Conservation (phyloP, 306 rosid genomes). For the Prunus armeniaca region DNA sequence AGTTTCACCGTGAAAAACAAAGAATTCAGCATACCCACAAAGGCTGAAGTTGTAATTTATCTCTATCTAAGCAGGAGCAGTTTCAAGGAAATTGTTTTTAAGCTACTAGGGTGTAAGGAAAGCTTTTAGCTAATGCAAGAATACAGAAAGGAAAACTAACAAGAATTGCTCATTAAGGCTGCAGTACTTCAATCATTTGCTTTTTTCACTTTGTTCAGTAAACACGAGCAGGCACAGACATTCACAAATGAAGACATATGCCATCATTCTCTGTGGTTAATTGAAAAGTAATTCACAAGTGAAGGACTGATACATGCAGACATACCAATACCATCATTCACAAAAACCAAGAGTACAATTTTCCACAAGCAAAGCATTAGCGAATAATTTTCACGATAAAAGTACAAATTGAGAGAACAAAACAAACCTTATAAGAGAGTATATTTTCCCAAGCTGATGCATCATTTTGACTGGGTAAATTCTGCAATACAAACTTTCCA, state of each 20-base stretch:
- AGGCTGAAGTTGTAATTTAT: too few species aligned
- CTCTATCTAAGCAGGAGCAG: too few species aligned
- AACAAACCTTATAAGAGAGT: conserved; percentile 53
- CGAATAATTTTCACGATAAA: not conserved
- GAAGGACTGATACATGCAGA: not conserved
- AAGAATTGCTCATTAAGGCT: not conserved
- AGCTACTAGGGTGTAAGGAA: not conserved
- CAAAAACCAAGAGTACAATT: not conserved
- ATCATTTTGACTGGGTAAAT: conserved; percentile 66
- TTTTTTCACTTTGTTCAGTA: not conserved
- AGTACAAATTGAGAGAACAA: not conserved
- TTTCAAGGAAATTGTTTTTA: not conserved
- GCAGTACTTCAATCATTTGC: not conserved
- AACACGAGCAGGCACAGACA: not conserved
- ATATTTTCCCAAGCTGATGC: conserved; percentile 58
- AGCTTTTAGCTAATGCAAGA: not conserved
- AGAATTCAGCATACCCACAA: too few species aligned
- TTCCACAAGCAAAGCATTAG: not conserved
- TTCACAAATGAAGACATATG: not conserved
- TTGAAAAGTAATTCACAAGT: too few species aligned
- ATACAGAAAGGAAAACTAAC: not conserved
- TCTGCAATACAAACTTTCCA: conserved; percentile 85
- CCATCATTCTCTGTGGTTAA: too few species aligned
- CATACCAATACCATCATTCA: not conserved
- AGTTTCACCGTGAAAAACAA: too few species aligned